Evolutionary conservation across 352 stramenopile genomes (phyloP).

Genomic region (Pythium plurisporium): DNA sequence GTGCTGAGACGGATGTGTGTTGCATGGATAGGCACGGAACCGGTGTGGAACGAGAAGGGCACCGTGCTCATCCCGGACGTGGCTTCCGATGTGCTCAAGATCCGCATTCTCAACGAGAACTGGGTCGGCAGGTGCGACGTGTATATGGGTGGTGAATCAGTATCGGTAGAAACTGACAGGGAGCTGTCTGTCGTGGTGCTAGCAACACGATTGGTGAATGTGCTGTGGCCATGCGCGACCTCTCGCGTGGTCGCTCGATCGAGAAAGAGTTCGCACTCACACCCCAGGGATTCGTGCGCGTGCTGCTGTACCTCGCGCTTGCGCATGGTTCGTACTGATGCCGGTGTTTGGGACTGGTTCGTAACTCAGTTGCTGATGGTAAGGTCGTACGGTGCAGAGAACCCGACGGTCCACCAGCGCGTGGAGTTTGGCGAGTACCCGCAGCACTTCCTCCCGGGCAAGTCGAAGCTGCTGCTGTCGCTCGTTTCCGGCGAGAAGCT

Average conservation of each 20-base stretch:
- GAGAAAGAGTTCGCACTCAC: conserved; percentile 76
- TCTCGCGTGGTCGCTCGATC: conserved; percentile 70
- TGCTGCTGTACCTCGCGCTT: conserved; percentile 67
- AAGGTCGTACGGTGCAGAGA: no score
- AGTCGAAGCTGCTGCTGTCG: conserved; percentile 66
- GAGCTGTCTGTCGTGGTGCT: background rate
- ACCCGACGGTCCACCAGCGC: conserved; percentile 54
- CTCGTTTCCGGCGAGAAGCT: conserved; percentile 69
- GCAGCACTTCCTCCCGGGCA: conserved; percentile 68
- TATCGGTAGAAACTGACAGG: background rate
- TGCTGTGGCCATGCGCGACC: conserved; percentile 58
- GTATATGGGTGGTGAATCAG: background rate
- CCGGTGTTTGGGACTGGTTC: no score
- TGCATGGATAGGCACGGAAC: conserved; percentile 35
- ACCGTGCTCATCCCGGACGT: conserved; percentile 70
- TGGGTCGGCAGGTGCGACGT: conserved; percentile 59
- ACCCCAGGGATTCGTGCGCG: conserved; percentile 61
- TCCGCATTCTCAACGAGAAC: conserved; percentile 77
- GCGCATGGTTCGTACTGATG: no score
- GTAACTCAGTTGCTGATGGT: no score
- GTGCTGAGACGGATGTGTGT: background rate
- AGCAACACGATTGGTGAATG: conserved; percentile 72
- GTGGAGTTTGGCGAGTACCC: conserved; percentile 70
- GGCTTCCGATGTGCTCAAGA: conserved; percentile 55
- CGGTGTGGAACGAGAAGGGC: conserved; percentile 73